Evolutionary conservation across 768 basidiomycete species (phyloP).

Genomic region (Mycena metata): DNA sequence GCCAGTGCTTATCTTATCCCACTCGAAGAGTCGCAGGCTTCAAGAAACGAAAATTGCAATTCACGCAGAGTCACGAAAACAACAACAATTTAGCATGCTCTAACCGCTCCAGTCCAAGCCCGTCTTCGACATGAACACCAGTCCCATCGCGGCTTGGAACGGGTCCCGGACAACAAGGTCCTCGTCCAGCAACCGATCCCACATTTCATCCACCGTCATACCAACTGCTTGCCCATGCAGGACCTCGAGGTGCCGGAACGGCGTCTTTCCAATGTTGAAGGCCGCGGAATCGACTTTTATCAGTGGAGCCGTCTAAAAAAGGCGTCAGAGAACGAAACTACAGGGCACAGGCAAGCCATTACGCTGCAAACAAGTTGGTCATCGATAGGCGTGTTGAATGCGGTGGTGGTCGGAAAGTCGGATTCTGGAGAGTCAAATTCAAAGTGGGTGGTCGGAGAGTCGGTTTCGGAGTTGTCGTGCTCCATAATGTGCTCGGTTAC

Average conservation of each 20-base stretch:
- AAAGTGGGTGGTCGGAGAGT: not conserved
- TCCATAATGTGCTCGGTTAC: constrained; percentile 4
- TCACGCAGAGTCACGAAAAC: not conserved
- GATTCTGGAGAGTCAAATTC: no score
- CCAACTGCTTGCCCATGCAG: constrained; percentile 38
- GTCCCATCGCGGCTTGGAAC: constrained; percentile 64
- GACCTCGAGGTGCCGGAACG: constrained; percentile 53
- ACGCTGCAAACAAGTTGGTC: constrained; percentile 23
- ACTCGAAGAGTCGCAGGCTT: no score
- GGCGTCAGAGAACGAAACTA: constrained; percentile 2
- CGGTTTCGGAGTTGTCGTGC: not conserved
- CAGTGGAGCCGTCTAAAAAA: constrained; percentile 19
- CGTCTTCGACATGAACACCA: constrained; percentile 56
- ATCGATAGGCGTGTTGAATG: not conserved
- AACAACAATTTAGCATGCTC: constrained; percentile 1
- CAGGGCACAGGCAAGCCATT: not conserved
- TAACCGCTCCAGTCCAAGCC: constrained; percentile 51
- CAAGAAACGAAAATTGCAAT: no score
- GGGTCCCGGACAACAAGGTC: constrained; percentile 51
- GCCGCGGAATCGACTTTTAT: constrained; percentile 15
- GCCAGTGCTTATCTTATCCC: no score
- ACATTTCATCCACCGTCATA: constrained; percentile 43
- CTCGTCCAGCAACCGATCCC: constrained; percentile 52
- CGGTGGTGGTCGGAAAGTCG: not conserved
- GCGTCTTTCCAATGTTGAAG: constrained; percentile 45